phyloP scores from a whole-genome alignment of 768 basidiomycete genomes.

The Sistotremastrum suecicum region DNA sequence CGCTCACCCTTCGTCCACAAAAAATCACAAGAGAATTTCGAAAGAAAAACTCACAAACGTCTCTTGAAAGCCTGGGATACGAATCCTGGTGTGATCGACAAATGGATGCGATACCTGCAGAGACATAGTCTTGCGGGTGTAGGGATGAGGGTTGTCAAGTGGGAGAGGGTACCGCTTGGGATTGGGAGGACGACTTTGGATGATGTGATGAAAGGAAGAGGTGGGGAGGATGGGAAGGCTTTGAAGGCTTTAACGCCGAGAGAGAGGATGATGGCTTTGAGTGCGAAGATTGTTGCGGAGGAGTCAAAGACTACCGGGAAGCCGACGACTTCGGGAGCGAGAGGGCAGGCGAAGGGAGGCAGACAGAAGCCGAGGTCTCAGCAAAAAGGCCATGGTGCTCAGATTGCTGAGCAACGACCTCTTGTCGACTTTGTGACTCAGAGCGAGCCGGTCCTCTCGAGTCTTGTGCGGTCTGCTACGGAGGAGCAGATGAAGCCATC shows the following conservation, averaged over 20 bases:
- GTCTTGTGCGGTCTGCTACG: too few species aligned
- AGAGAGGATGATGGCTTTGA: conserved; percentile 23
- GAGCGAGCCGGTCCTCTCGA: too few species aligned
- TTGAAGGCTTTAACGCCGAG: conserved; percentile 9
- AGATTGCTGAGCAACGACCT: too few species aligned
- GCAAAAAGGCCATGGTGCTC: too few species aligned
- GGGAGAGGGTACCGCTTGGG: conserved; percentile 52
- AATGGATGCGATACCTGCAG: conserved; percentile 69
- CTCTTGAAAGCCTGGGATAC: conserved; percentile 88
- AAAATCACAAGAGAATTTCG: conserved; percentile 92
- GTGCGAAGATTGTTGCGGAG: conserved; percentile 13
- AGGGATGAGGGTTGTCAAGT: conserved; percentile 68
- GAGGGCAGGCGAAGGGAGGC: too few species aligned
- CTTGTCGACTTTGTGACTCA: too few species aligned
- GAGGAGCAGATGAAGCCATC: too few species aligned
- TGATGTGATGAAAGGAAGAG: conserved; percentile 19
- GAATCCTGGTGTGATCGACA: conserved; percentile 58
- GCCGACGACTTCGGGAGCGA: too few species aligned
- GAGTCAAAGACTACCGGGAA: conserved; percentile 20
- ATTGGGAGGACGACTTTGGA: conserved; percentile 25
- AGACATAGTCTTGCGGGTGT: conserved; percentile 72
- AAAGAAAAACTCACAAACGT: conserved; percentile 69
- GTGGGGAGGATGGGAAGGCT: conserved; percentile 17
- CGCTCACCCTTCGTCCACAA: conserved; percentile 85
- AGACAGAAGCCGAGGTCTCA: too few species aligned